phyloP scores from a whole-genome alignment of 805 yeast species.

The Wickerhamomyces tratensis region DNA sequence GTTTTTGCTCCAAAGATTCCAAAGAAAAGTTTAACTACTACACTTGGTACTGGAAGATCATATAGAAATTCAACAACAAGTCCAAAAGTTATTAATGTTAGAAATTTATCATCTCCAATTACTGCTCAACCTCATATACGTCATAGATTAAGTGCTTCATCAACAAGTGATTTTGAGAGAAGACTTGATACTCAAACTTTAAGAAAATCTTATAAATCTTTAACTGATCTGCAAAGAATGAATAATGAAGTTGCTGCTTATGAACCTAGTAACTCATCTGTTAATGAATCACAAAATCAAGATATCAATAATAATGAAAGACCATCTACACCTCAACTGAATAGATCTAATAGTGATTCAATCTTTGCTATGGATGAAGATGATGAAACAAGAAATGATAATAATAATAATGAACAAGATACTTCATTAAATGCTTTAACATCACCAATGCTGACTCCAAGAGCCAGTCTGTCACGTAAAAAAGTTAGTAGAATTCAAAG shows the following conservation, averaged over 20 bases:
- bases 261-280: not conserved
- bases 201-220: constrained; percentile 13
- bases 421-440: constrained; percentile 3
- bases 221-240: constrained; percentile 16
- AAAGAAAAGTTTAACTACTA: constrained; percentile 1
- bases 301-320: constrained; percentile 2
- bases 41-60: not conserved
- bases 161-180: constrained; percentile 12
- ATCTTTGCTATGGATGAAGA: constrained; percentile 39
- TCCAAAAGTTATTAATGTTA: not conserved
- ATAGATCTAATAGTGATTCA: constrained; percentile 21
- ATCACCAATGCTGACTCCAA: constrained; percentile 13
- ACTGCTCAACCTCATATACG: constrained; percentile 1
- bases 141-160: constrained; percentile 13
- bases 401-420: constrained; percentile 3
- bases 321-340: constrained; percentile 1
- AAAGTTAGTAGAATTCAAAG: constrained; percentile 57
- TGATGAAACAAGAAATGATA: constrained; percentile 11
- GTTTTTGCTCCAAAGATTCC: constrained; percentile 45
- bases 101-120: not conserved
- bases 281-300: not conserved
- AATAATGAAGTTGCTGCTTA: constrained; percentile 3
- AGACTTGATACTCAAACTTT: constrained; percentile 3
- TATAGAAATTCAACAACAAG: not conserved
- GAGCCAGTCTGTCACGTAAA: constrained; percentile 13